These are phyloP conservation scores for Kodamaea kakaduensis DNA, from an alignment of 805 yeast genomes.

Conservation along the genomic window DNA sequence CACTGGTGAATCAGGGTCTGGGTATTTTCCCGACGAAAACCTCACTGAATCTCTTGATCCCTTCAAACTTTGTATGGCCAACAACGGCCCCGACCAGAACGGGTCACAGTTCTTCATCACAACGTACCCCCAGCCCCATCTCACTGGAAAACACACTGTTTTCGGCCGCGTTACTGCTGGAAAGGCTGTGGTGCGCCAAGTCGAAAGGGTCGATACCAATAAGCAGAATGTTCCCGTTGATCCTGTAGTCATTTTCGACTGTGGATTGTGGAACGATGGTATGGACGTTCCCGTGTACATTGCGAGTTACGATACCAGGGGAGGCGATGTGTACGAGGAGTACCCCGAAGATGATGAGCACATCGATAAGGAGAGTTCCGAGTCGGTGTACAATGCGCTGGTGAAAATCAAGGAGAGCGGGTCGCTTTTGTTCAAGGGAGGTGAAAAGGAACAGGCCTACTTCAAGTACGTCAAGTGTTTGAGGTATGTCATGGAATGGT, in stretches of 20 bases:
- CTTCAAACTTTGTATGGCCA: slow-evolving; percentile 62
- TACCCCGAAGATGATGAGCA: slow-evolving; percentile 67
- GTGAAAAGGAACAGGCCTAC: slow-evolving; percentile 47
- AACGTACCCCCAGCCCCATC: slow-evolving; percentile 66
- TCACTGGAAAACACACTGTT: slow-evolving; percentile 70
- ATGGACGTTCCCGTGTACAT: slow-evolving; percentile 56
- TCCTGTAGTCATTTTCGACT: slow-evolving; percentile 46
- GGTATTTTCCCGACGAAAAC: slow-evolving; percentile 64
- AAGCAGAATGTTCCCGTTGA: slow-evolving; percentile 42
- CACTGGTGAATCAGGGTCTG: not conserved
- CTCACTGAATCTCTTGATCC: slow-evolving; percentile 40
- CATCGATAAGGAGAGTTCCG: slow-evolving; percentile 56
- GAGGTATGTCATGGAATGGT: slow-evolving; percentile 65
- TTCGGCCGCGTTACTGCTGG: slow-evolving; percentile 71
- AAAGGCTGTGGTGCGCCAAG: slow-evolving; percentile 62
- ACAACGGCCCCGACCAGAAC: slow-evolving; percentile 49
- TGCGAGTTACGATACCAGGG: slow-evolving; percentile 57
- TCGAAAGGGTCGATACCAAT: slow-evolving; percentile 47
- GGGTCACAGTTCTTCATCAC: slow-evolving; percentile 70
- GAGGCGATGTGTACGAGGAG: slow-evolving; percentile 73
- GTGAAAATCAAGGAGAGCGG: slow-evolving; percentile 65
- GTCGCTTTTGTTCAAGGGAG: slow-evolving; percentile 51
- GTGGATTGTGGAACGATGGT: slow-evolving; percentile 59
- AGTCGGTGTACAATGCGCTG: slow-evolving; percentile 48
- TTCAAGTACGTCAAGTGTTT: slow-evolving; percentile 64